phyloP scores from a whole-genome alignment of 2,329 filamentous ascomycete species.

The Zymoseptoria crescenta region DNA sequence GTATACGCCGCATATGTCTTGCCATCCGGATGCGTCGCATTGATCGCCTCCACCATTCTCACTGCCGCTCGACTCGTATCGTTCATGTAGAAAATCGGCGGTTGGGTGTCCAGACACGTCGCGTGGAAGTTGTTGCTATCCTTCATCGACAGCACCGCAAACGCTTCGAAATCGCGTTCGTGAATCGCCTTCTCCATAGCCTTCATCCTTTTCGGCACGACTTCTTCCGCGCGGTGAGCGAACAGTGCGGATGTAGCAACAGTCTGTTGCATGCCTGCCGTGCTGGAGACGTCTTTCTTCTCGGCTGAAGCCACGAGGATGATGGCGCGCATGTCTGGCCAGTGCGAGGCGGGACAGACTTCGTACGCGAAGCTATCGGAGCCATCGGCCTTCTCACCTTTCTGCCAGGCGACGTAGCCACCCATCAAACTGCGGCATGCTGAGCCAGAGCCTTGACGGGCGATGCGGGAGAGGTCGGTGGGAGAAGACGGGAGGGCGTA shows the following conservation, averaged over 20 bases:
- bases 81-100: slow-evolving; percentile 98
- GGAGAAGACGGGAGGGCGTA: slow-evolving; percentile 72
- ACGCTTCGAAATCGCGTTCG: slow-evolving; percentile 71
- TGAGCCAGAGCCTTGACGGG: slow-evolving; percentile 87
- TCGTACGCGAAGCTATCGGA: slow-evolving; percentile 81
- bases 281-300: slow-evolving; percentile 92
- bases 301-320: slow-evolving; percentile 86
- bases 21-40: slow-evolving; percentile 57
- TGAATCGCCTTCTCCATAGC: slow-evolving; percentile 76
- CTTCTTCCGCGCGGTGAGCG: slow-evolving; percentile 60
- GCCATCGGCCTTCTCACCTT: slow-evolving; percentile 67
- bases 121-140: slow-evolving; percentile 98
- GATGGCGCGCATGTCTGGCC: slow-evolving; percentile 89
- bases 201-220: slow-evolving; percentile 77
- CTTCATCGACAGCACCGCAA: slow-evolving; percentile 87
- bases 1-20: slow-evolving; percentile 86
- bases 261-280: slow-evolving; percentile 93
- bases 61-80: slow-evolving; percentile 84
- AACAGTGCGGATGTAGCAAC: slow-evolving; percentile 88
- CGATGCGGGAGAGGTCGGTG: slow-evolving; percentile 78
- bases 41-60: slow-evolving; percentile 81
- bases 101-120: slow-evolving; percentile 87
- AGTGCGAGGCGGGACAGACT: slow-evolving; percentile 81
- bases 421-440: slow-evolving; percentile 91
- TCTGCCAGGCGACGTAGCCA: slow-evolving; percentile 92